Evolutionary conservation across 2,329 filamentous ascomycete genomes (phyloP).

Genomic region (Blumeria hordei): DNA sequence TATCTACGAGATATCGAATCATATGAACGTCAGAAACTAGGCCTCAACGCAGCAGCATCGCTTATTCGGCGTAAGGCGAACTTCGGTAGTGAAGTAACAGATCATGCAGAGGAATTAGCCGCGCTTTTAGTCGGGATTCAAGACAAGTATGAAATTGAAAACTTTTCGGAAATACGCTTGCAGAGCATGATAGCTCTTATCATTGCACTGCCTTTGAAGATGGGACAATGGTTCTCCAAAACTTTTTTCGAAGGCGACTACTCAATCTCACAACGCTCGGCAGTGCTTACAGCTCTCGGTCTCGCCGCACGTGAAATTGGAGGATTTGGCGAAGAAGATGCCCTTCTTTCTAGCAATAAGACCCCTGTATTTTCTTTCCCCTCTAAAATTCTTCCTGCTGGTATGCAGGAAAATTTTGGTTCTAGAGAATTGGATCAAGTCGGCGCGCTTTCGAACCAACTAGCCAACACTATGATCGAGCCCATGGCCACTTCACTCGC

Average conservation of each 20-base stretch:
- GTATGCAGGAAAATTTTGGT: constrained; percentile 32
- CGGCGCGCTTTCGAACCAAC: constrained; percentile 37
- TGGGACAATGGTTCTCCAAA: constrained; percentile 65
- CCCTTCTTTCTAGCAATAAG: constrained; percentile 13
- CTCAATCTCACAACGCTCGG: constrained; percentile 61
- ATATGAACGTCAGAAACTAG: constrained; percentile 64
- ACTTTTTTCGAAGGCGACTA: constrained; percentile 85
- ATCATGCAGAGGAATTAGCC: constrained; percentile 64
- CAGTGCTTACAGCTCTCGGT: constrained; percentile 60
- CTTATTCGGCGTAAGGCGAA: constrained; percentile 73
- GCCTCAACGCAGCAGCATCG: constrained; percentile 47
- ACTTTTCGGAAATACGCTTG: constrained; percentile 51
- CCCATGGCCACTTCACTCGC: constrained; percentile 65
- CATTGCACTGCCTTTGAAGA: constrained; percentile 46
- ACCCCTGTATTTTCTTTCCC: constrained; percentile 32
- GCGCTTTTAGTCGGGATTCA: constrained; percentile 54
- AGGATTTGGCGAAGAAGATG: constrained; percentile 32
- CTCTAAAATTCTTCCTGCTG: constrained; percentile 52
- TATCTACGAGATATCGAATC: constrained; percentile 63
- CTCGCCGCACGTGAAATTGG: constrained; percentile 66
- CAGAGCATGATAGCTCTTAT: constrained; percentile 67
- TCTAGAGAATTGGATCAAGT: constrained; percentile 20
- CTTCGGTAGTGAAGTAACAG: constrained; percentile 69
- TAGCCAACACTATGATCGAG: constrained; percentile 51
- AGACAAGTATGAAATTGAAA: constrained; percentile 60